Evolutionary conservation across 2,329 filamentous ascomycete species (phyloP), one percentile per base, ranked within the genome.

Genomic region (Curvularia spicifera): DNA sequence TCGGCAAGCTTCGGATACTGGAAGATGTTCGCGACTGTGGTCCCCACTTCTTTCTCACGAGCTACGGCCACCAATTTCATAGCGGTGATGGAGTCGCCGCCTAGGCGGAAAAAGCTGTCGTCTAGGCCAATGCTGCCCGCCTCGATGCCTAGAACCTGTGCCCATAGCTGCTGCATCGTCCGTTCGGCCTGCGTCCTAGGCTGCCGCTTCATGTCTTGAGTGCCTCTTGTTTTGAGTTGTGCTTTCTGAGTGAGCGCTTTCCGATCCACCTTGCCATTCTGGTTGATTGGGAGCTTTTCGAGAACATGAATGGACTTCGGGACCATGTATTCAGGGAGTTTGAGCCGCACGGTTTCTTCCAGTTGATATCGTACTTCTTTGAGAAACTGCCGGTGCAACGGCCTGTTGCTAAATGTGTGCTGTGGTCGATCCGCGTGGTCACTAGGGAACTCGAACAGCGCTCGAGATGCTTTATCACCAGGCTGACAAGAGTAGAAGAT

Each of bases 61-160:
- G 46, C 49, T 9, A 18, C 20, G 8, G 29, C 43, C 13, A 42
- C 43, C 15, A 57, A 6, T 22, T 52, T 58, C 77, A 81, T 81
- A 5, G 78, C 79, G 10, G 72, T 70, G 55, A 80, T 74, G 0
- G 79, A 81, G 54, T 81, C 79, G 31, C 79, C 79, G 37, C 79
- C 79, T 2, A 79, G 66, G 0, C 71, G 70, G 53, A 80, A 79
- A 66, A 81, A 81, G 56, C 70, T 78, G 37, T 79, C 78, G 40
- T 78, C 40, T 6, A 51, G 10, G 0, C 49, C 39, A n/a, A 51
- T 43, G 13, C 49, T 26, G 13, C 28, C 15, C 3, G 49, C n/a
- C 5, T 51, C 37, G 15, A 51, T 51, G 8, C 18, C 26, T 2
- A 51, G 26, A 12, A 31, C 48, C 18, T 10, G 35, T 3, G 48